These are phyloP conservation scores for Auriscalpium vulgare DNA, from an alignment of 768 basidiomycete genomes.

Conservation along the genomic window DNA sequence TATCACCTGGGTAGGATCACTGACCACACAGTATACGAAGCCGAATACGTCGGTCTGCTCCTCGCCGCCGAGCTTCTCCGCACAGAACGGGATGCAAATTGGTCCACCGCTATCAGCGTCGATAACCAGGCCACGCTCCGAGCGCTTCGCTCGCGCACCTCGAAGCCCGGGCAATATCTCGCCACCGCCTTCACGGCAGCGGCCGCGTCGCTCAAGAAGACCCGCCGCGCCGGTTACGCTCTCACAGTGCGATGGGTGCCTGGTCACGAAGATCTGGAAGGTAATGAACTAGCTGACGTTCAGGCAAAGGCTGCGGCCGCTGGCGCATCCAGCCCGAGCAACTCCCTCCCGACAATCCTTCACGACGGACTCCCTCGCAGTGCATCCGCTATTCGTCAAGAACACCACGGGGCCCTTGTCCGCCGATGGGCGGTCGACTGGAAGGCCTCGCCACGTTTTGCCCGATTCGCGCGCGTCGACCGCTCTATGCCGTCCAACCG, in stretches of 20 bases:
- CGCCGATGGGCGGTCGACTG: not conserved
- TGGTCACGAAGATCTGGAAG: conserved; percentile 12
- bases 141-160: not conserved
- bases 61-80: conserved; percentile 22
- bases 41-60: conserved; percentile 22
- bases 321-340: not conserved
- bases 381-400: not conserved
- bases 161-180: conserved; percentile 7
- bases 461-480: too few relatives aligned
- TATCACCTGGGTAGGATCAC: not conserved
- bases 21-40: conserved; percentile 24
- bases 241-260: not conserved
- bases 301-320: conserved; percentile 17
- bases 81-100: not conserved
- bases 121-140: conserved; percentile 9
- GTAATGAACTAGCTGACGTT: conserved; percentile 17
- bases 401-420: not conserved
- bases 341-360: not conserved
- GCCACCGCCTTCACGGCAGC: not conserved
- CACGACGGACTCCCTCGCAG: not conserved
- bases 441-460: not conserved
- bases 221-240: not conserved
- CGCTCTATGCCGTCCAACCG: too few relatives aligned
- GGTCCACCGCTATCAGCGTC: not conserved
- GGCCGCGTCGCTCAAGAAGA: not conserved